phyloP scores from a whole-genome alignment of 1,284 basidiomycete species.

The Fomitopsis palustris region DNA sequence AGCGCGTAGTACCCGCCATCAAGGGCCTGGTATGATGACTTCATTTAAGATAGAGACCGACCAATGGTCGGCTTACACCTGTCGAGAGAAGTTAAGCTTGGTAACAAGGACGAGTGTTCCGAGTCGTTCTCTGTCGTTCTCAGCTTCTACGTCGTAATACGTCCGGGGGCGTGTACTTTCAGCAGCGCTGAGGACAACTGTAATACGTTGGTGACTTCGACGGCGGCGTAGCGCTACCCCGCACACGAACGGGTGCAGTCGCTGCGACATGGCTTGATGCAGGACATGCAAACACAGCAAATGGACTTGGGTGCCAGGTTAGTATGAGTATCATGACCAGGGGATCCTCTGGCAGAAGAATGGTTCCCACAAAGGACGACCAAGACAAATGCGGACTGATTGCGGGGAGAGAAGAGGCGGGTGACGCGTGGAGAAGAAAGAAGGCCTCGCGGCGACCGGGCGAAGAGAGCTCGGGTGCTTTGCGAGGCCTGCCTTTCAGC shows the following conservation, averaged over 20 bases:
- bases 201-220: no score
- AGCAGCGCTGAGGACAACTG: not conserved
- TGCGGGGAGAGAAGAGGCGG: not conserved
- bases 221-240: not conserved
- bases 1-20: conserved; percentile 9
- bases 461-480: not conserved
- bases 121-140: conserved; percentile 1
- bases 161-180: conserved; percentile 4
- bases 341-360: not conserved
- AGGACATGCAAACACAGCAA: not conserved
- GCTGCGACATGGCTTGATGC: not conserved
- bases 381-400: not conserved
- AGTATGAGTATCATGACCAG: not conserved
- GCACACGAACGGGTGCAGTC: no score
- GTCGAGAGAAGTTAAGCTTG: conserved; percentile 16
- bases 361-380: not conserved
- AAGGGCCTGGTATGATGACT: conserved; percentile 4
- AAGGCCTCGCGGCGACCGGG: not conserved
- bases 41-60: conserved; percentile 6
- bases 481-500: not conserved
- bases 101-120: conserved; percentile 11
- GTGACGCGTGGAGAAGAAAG: not conserved
- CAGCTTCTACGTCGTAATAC: not conserved
- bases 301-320: no score
- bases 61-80: conserved; percentile 19